These are phyloP conservation scores for Salix suchowensis DNA, from an alignment of 345 rosid species.

Conservation along the genomic window DNA sequence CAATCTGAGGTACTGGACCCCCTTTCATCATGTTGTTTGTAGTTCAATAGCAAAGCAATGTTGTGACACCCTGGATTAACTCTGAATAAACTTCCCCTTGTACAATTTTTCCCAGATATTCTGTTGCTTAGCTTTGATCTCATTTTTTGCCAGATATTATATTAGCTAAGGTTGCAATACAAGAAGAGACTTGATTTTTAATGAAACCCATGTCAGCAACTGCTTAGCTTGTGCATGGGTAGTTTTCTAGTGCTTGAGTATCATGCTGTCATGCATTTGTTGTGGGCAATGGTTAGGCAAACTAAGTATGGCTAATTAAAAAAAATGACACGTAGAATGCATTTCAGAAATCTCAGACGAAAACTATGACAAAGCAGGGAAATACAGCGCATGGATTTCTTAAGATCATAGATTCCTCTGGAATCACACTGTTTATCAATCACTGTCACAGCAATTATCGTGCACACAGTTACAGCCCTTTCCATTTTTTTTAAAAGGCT, in stretches of 20 bases:
- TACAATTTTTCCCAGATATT: not conserved
- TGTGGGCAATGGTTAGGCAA: no score
- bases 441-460: constrained; percentile 32
- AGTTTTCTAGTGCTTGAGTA: not conserved
- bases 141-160: no score
- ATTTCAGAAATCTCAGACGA: constrained; percentile 17
- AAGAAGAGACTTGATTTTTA: no score
- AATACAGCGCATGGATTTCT: constrained; percentile 36
- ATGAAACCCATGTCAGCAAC: no score
- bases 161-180: no score
- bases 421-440: constrained; percentile 14
- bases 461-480: constrained; percentile 41
- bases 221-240: not conserved
- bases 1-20: constrained; percentile 2
- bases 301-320: not conserved
- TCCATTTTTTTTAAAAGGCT: constrained; percentile 12
- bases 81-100: not conserved
- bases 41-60: constrained; percentile 4
- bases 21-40: constrained; percentile 3
- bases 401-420: constrained; percentile 20
- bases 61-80: not conserved
- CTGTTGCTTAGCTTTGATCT: no score
- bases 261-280: no score
- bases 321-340: not conserved
- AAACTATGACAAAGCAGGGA: constrained; percentile 48